Conservation (phyloP, 2,329 filamentous ascomycete species). For the Calonectria naviculata region DNA sequence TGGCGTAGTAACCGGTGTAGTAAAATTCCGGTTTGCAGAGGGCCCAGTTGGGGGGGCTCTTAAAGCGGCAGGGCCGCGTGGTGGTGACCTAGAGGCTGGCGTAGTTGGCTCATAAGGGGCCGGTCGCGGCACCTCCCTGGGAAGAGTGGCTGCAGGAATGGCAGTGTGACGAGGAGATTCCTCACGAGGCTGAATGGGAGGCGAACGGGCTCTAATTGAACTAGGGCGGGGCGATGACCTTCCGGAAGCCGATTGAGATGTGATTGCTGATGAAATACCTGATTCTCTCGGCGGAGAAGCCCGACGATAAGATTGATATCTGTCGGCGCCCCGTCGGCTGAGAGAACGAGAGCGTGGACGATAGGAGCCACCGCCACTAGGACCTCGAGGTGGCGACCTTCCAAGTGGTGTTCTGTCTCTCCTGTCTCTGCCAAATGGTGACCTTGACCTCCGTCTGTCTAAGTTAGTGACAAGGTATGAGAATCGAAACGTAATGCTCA, state of each 20-base stretch:
- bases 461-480: slow-evolving; percentile 29
- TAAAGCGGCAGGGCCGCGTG: slow-evolving; percentile 65
- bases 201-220: slow-evolving; percentile 60
- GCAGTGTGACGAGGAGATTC: slow-evolving; percentile 46
- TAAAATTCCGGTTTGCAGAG: slow-evolving; percentile 51
- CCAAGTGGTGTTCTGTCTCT: slow-evolving; percentile 47
- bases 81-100: slow-evolving; percentile 57
- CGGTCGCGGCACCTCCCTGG: slow-evolving; percentile 43
- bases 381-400: slow-evolving; percentile 40
- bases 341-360: slow-evolving; percentile 65
- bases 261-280: slow-evolving; percentile 60
- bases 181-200: slow-evolving; percentile 55
- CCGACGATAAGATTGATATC: slow-evolving; percentile 57
- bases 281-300: slow-evolving; percentile 62
- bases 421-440: slow-evolving; percentile 61
- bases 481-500: slow-evolving; percentile 28
- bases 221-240: slow-evolving; percentile 64
- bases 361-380: slow-evolving; percentile 55
- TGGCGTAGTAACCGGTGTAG: slow-evolving; percentile 49
- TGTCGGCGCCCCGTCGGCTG: slow-evolving; percentile 58
- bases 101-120: slow-evolving; percentile 42
- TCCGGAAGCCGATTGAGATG: slow-evolving; percentile 62
- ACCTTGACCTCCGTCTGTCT: slow-evolving; percentile 64
- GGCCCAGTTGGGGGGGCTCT: slow-evolving; percentile 61
- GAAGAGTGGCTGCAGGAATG: slow-evolving; percentile 34